Evolutionary conservation across 2,329 filamentous ascomycete species (phyloP), one percentile per base, ranked within the genome.

Genomic region (Uncinocarpus reesii): DNA sequence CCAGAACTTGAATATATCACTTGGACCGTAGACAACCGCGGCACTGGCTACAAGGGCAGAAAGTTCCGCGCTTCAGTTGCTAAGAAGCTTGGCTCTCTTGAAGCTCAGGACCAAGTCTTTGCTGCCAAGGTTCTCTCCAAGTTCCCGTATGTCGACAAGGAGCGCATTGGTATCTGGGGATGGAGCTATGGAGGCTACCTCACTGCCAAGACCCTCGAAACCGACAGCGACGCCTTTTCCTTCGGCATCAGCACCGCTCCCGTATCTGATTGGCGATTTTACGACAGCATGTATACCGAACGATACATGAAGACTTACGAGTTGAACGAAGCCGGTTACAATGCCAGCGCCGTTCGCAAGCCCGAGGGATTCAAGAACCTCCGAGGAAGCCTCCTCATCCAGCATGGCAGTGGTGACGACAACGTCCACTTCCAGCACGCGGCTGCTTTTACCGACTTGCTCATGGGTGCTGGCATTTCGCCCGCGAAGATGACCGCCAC

Each of bases 361-460:
- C 62, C 71, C 0, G 67, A 68, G 0, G 81, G 81, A 0, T 85
- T 85, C 70, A 77, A 77, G 65, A 75, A 75, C 45, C 71, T 81
- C 7, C 67, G 68, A 0, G 81, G 81, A 2, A 72, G 75, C 1
- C 77, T 83, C 52, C 66, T 79, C 4, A 70, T 85, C 36, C 73
- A 80, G 52, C 81, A 85, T 57, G 81, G 81, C 0, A 77, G 78
- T 0, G 80, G 79, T 0, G 81, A 85, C 53, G 81, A 84, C 56
- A 85, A 85, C 44, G 81, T 84, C 11, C 81, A 85, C 58, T 84
- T 81, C 59, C 80, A 84, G 64, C 78, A 85, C 52, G 58, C 75
- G 0, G 80, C 80, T 0, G 78, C 75, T 0, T 61, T 85, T 28
- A 65, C 79, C 0, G 80, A 85, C 55, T 60, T 80, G 18, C 63